Evolutionary conservation across 192 early-diverging fungal genomes (phyloP), one percentile per base, ranked within the genome.

Genomic region (Backusella macrospora): DNA sequence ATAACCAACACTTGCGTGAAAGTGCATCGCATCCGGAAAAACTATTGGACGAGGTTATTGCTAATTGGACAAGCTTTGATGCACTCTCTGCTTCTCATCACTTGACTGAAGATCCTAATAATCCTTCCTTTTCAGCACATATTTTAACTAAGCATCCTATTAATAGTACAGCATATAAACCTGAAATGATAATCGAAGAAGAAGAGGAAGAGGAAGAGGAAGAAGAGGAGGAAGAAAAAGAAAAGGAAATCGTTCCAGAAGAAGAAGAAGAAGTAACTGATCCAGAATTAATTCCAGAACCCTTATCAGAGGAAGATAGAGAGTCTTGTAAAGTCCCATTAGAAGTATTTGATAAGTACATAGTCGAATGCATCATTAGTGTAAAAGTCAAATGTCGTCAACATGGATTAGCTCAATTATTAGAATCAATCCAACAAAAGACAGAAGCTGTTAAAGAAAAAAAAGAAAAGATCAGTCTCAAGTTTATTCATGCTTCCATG

Each of bases 371-470:
- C 67, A 63, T 77, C 34, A 63, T 77, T 38, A 72, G 70, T 37
- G 46, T 77, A 7, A 77, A 77, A 44, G 59, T 68, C 34, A 77
- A 77, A n/a, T 77, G 70, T 42, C 55, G 76, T 7, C 70, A 77
- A 67, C 44, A 65, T 15, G 76, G 76, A 12, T 39, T 77, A 26
- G 45, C 47, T 23, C 62, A 67, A 67, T 14, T 62, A 8, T 44
- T 46, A 38, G 13, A 55, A 67, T 59, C 38, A 47, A 46, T 72
- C 23, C 34, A 64, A 8, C 34, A 59, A 23, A 38, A 39, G 39
- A 9, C 29, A 43, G 10, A 23, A 62, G 38, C 62, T 43, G n/a
- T 39, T 15, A 46, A 8, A 9, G 67, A 48, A 26, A 42, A 45
- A 10, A 16, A 15, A 13, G 62, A 72, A 18, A 29, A 71, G 6